phyloP scores from a whole-genome alignment of 192 early-diverging fungal genomes.

The Dissophora globulifera region DNA sequence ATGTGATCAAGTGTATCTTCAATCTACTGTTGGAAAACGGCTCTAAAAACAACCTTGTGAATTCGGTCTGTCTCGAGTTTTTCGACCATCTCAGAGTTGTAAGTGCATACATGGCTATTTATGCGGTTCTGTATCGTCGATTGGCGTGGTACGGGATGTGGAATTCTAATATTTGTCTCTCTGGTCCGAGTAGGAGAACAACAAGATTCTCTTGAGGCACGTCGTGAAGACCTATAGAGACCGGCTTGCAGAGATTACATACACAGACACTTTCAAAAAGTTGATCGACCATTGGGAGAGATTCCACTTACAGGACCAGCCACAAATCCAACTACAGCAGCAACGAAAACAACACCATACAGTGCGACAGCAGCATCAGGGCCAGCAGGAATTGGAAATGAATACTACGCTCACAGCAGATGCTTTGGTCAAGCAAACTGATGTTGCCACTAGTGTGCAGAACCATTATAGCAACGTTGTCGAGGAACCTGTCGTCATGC shows the following conservation, averaged over 20 bases:
- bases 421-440: too few species aligned
- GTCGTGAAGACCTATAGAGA: slow-evolving; percentile 53
- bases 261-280: background rate
- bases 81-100: slow-evolving; percentile 80
- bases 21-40: slow-evolving; percentile 65
- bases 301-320: background rate
- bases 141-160: too few species aligned
- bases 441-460: too few species aligned
- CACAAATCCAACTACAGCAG: too few species aligned
- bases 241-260: background rate
- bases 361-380: too few species aligned
- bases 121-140: background rate
- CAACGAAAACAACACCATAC: too few species aligned
- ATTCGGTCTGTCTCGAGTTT: slow-evolving; percentile 89
- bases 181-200: slow-evolving; percentile 57
- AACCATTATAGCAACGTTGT: too few species aligned
- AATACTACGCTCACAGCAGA: too few species aligned
- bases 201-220: slow-evolving; percentile 73
- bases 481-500: too few species aligned
- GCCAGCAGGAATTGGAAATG: too few species aligned
- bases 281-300: background rate
- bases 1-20: slow-evolving; percentile 73
- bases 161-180: too few species aligned
- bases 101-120: background rate
- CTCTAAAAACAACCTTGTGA: slow-evolving; percentile 80